phyloP scores from a whole-genome alignment of 2,329 filamentous ascomycete species.

The Chaetomiaceae sp. region DNA sequence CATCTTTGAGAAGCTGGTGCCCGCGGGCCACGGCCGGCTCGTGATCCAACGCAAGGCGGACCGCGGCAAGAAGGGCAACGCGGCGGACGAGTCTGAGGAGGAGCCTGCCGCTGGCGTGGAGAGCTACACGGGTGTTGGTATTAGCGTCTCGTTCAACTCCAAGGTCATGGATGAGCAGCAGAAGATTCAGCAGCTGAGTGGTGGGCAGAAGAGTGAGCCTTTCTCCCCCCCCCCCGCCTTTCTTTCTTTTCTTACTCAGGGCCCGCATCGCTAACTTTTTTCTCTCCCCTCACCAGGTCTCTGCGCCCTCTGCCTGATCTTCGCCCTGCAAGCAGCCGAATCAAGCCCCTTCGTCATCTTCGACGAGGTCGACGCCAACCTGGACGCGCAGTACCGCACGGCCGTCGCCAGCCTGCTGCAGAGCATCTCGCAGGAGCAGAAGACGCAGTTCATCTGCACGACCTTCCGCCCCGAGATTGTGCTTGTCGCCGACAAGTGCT shows the following conservation, averaged over 20 bases:
- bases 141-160: constrained; percentile 97
- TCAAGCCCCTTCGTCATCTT: constrained; percentile 98
- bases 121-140: constrained; percentile 93
- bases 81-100: constrained; percentile 60
- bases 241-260: constrained; percentile 6
- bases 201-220: constrained; percentile 87
- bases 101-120: constrained; percentile 71
- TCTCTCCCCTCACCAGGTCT: constrained; percentile 50
- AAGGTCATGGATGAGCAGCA: constrained; percentile 95
- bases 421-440: constrained; percentile 63
- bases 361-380: constrained; percentile 96
- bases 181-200: constrained; percentile 92
- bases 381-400: constrained; percentile 96
- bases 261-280: not conserved
- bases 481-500: constrained; percentile 92
- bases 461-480: constrained; percentile 98
- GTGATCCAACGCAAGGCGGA: constrained; percentile 91
- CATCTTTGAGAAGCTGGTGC: constrained; percentile 93
- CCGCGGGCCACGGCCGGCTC: constrained; percentile 83
- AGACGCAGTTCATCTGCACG: constrained; percentile 91
- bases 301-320: constrained; percentile 94
- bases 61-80: constrained; percentile 43
- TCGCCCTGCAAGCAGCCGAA: constrained; percentile 97
- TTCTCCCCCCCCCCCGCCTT: not conserved
- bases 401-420: constrained; percentile 87